Evolutionary conservation across 805 yeast genomes (phyloP), one percentile per base, ranked within the genome.

Genomic region (Wickerhamomyces hampshirensis): DNA sequence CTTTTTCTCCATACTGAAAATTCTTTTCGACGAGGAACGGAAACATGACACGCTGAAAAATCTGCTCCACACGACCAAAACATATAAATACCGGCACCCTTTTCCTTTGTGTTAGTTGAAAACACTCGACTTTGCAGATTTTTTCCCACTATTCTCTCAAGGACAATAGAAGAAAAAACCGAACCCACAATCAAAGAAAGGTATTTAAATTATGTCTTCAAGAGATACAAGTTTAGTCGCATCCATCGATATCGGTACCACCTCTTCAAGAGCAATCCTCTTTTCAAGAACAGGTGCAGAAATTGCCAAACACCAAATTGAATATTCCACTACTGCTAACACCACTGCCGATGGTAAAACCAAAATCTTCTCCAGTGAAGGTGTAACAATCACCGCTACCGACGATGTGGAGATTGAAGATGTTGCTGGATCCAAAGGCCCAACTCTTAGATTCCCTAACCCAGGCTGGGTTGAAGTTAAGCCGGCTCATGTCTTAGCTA

Each of bases 401-500:
- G 69, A 62, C 41, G 67, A 71, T 43, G 60, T 82, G 35, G 83
- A 75, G 48, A 76, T 82, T 46, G 89, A 82, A 59, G 76, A 74
- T 46, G 66, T 54, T 28, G 39, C 43, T 26, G 46, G 41, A 18
- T 57, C 68, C 19, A 67, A 62, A 18, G 79, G 77, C 23, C 88
- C 89, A 34, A 83, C 93, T n/a, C 63, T 83, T 36, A 62, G 77
- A 41, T 83, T 80, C 58, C 91, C 93, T 3, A 73, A 76, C 45
- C 88, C 91, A 3, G 93, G 94, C 23, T 88, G 96, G 96, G 93
- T 87, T 26, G 96, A 89, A 64, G 88, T 93, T 62, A 83, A 84
- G 67, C 96, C 96, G 9, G 73, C 74, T 34, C 88, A 82, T 58
- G 78, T 89, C 31, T 69, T 87, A 47, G 82, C 81, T 44, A 82